phyloP scores from a whole-genome alignment of 345 rosid genomes.

The Citropsis articulata region DNA sequence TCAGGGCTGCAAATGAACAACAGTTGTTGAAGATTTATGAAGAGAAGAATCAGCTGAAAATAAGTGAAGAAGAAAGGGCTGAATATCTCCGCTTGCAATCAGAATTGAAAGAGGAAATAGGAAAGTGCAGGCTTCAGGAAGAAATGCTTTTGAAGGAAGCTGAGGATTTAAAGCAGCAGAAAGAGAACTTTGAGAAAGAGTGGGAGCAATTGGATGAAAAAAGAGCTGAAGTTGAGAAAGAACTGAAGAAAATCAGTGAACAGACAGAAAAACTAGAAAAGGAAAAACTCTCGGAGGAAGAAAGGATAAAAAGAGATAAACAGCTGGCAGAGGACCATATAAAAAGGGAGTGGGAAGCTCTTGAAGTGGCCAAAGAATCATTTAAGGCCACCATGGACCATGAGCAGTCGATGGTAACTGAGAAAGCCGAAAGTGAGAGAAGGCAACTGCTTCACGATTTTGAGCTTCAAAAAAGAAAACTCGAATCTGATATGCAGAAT shows the following conservation, averaged over 20 bases:
- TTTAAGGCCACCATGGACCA: conserved; percentile 70
- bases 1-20: conserved; percentile 58
- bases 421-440: conserved; percentile 71
- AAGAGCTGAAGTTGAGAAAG: conserved; percentile 55
- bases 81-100: conserved; percentile 69
- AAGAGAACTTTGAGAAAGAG: conserved; percentile 85
- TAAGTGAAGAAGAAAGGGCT: conserved; percentile 79
- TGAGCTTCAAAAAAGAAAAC: conserved; percentile 63
- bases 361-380: conserved; percentile 66
- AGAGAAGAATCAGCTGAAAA: conserved; percentile 57
- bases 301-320: conserved; percentile 60
- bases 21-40: conserved; percentile 51
- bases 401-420: conserved; percentile 52
- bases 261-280: conserved; percentile 66
- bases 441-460: conserved; percentile 68
- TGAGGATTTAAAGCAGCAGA: conserved; percentile 82
- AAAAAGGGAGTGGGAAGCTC: conserved; percentile 63
- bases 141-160: conserved; percentile 77
- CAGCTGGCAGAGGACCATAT: conserved; percentile 45
- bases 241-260: conserved; percentile 44
- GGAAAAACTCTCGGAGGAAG: conserved; percentile 59
- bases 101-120: conserved; percentile 73
- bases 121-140: conserved; percentile 69
- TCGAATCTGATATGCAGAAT: conserved; percentile 65
- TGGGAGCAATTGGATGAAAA: conserved; percentile 93